A percentile compares a stretch with the other conserved stretches of the same genome.
phyloP scores from a whole-genome alignment of 768 basidiomycete species.

The Leccinum uliginosum region DNA sequence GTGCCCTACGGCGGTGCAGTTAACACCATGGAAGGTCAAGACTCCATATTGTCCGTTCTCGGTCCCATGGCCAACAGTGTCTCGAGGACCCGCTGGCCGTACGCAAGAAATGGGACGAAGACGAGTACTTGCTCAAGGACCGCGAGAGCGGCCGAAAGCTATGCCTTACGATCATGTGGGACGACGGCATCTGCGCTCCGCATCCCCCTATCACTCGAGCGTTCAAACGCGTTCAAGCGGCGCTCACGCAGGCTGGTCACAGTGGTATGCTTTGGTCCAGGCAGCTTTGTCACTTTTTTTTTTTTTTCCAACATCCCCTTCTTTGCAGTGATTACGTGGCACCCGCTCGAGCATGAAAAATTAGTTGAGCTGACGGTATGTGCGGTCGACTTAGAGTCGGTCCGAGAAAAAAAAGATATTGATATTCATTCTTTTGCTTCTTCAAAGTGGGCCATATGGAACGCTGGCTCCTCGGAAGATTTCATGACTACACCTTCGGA shows the following conservation, averaged over 20 bases:
- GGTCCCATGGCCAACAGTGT: conserved; percentile 66
- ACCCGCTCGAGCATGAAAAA: conserved; percentile 48
- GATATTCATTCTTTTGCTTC: neutral
- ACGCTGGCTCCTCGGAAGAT: conserved; percentile 48
- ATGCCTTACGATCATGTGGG: conserved; percentile 62
- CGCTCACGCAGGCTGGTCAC: conserved; percentile 60
- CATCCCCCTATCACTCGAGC: conserved; percentile 64
- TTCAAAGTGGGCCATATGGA: conserved; percentile 39
- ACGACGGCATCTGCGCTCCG: conserved; percentile 55
- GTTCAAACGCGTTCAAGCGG: conserved; percentile 50
- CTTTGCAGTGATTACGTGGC: conserved; percentile 64
- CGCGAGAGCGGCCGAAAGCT: conserved; percentile 49
- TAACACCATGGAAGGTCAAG: conserved; percentile 68
- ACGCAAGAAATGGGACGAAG: conserved; percentile 57
- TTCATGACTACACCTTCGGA: conserved; percentile 32
- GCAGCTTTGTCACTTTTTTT: neutral
- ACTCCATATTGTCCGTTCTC: conserved; percentile 65
- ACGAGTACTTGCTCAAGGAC: conserved; percentile 53
- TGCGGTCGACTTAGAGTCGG: conserved; percentile 5
- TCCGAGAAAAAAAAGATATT: neutral
- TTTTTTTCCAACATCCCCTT: neutral
- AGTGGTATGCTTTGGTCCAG: conserved; percentile 39
- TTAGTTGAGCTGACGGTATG: conserved; percentile 41
- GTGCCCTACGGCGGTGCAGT: conserved; percentile 66
- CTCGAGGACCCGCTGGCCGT: conserved; percentile 52